Evolutionary conservation across 495 filamentous ascomycete genomes (phyloP), one percentile per base, ranked within the genome.

Genomic region (Penicillium simplicissimum): DNA sequence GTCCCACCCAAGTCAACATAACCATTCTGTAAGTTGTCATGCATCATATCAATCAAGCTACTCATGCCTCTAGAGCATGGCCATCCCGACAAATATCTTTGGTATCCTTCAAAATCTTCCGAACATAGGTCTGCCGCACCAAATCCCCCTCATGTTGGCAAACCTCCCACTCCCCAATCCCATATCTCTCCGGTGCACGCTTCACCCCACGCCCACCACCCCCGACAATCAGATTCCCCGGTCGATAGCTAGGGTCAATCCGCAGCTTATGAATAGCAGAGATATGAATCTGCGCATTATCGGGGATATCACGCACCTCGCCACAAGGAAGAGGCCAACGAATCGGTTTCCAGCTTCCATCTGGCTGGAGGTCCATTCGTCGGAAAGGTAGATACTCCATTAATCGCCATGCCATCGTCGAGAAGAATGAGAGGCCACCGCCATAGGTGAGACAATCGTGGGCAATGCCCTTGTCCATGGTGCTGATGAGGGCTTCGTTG

Each of bases 311-410:
- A 1, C 91, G 81, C 3, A 86, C 83, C 69, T 92, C 90, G 10
- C 90, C 91, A 34, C 83, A 80, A 0, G 90, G 89, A 4, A 92
- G 70, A 0, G 91, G 91, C 85, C 89, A 91, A 8, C 84, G 71
- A 56, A 93, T 92, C 0, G 86, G 84, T 63, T 87, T 86, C 90
- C 91, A 93, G 1, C 84, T 82, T 1, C 90, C 89, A 60, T 92
- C 87, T 0, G 76, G 57, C 43, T 82, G 79, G 15, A 92, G 67
- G 65, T 91, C 89, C 88, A 93, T 90, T 17, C 91, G 79, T 6
- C 88, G 82, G 71, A 93, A 92, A 1, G 90, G 90, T 10, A 93
- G 73, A 63, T 86, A 91, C 69, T 94, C 89, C 88, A 93, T 91
- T 19, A 91, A 67, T 38, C 85, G 86, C 91, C 91, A 93, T 0